A percentile compares a stretch with the other conserved stretches of the same genome.
phyloP scores from a whole-genome alignment of 768 basidiomycete genomes.

The Obba rivulosa region DNA sequence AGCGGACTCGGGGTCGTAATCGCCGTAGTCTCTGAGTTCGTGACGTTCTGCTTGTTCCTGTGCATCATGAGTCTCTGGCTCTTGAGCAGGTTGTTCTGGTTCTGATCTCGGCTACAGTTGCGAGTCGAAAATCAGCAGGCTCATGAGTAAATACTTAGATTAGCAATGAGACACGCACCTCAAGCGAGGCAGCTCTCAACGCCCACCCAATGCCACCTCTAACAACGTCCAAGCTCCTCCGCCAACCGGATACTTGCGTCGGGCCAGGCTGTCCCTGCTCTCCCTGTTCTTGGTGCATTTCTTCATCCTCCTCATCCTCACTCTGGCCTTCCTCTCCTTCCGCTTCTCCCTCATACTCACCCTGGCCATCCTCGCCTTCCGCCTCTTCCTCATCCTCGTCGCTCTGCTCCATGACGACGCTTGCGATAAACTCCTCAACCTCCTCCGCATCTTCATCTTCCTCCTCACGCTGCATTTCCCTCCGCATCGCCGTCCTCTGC shows the following conservation, averaged over 20 bases:
- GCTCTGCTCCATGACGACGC: conserved; percentile 3
- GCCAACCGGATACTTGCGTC: conserved; percentile 26
- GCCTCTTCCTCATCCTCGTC: conserved; percentile 22
- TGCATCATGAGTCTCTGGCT: conserved; percentile 20
- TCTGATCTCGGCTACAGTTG: too few species aligned
- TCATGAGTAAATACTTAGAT: too few species aligned
- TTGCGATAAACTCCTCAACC: conserved; percentile 33
- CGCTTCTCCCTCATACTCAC: conserved; percentile 21
- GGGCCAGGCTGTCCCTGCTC: conserved; percentile 15
- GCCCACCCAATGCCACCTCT: conserved; percentile 24
- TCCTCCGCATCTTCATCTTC: conserved; percentile 49
- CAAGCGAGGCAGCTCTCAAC: conserved; percentile 24
- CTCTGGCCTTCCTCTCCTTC: conserved; percentile 15
- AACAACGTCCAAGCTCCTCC: conserved; percentile 29
- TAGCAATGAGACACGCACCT: conserved; percentile 8
- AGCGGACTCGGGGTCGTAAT: conserved; percentile 14
- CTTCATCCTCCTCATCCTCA: conserved; percentile 21
- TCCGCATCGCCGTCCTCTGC: conserved; percentile 50
- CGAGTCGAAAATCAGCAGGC: too few species aligned
- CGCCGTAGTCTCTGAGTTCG: conserved; percentile 7
- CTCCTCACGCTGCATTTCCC: conserved; percentile 47
- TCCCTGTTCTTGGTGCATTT: conserved; percentile 16
- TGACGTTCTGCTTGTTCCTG: conserved; percentile 17
- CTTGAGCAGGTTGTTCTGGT: conserved; percentile 7
- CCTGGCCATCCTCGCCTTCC: conserved; percentile 24